Base-by-base conservation (phyloP, 2,329 filamentous ascomycete genomes). In the Neofusicoccum laricinum region DNA sequence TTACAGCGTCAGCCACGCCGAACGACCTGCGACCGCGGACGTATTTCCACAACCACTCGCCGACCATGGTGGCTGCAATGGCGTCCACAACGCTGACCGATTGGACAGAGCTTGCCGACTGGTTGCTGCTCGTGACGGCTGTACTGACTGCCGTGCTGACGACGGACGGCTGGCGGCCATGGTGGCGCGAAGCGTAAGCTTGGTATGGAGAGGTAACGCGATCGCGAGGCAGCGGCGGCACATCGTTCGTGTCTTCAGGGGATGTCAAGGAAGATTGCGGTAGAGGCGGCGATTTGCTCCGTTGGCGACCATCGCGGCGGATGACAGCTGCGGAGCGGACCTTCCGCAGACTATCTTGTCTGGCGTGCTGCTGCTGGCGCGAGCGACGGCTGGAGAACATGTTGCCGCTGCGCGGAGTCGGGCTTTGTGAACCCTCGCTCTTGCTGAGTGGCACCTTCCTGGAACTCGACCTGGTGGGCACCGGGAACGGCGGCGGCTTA, bases 61-160 rank as follows among this genome's bases (percentile, higher is more conserved):
- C 95, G 34, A 99, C 92, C 95, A 99, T 99, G 0, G 94, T 96
- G 73, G 96, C 93, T 1, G 95, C 93, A 76, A 99, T 98, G 3
- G 95, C 93, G 79, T 98, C 95, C 5, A 99, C 94, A 14, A 98
- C 92, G 49, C 88, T 90, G 0, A 90, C 90, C 48, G 89, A 86
- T 69, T 92, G 89, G 34, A 86, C 84, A 11, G 82, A 80, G 69
- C 84, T 88, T 46, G 81, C 83, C 63, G 49, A 55, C 8, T 55
- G 48, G 12, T 63, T 63, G 49, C 49, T 63, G 38, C 46, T 53
- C 19, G 48, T 51, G 19, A 45, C 38, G 6, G 59, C 46, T 2
- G 57, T 36, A 84, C 80, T 82, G 82, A 65, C 79, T 81, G 34
- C 80, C 81, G 86, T 89, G 66, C 81, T 87, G 10, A 86, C 2